Evolutionary conservation across 2,329 filamentous ascomycete genomes (phyloP).

Genomic region (Fusarium pseudocircinatum): DNA sequence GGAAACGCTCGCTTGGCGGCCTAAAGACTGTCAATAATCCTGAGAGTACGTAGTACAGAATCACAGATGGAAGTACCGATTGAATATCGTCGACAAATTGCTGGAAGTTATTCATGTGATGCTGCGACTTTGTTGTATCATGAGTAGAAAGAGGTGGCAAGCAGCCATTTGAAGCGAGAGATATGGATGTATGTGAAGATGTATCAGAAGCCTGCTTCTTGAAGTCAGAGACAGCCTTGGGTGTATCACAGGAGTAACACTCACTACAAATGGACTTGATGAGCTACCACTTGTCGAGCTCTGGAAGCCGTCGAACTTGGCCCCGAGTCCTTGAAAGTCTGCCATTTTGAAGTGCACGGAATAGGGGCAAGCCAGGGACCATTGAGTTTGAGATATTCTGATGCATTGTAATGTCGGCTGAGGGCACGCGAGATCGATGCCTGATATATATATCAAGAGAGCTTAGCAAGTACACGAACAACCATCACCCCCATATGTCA

Average conservation of each 20-base stretch:
- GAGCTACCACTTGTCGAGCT: constrained; percentile 38
- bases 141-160: constrained; percentile 38
- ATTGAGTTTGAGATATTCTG: neutral
- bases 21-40: constrained; percentile 16
- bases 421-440: neutral
- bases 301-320: constrained; percentile 39
- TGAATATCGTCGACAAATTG: constrained; percentile 38
- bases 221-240: constrained; percentile 14
- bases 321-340: constrained; percentile 36
- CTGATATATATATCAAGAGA: constrained; percentile 17
- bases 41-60: neutral
- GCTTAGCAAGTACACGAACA: neutral
- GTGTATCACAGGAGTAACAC: neutral
- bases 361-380: neutral
- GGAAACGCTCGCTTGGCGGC: constrained; percentile 40
- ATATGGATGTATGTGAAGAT: constrained; percentile 41
- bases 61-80: constrained; percentile 9
- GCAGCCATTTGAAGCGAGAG: constrained; percentile 34
- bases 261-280: constrained; percentile 41
- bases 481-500: neutral
- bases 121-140: constrained; percentile 41
- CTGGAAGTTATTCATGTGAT: constrained; percentile 39
- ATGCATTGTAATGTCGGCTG: neutral
- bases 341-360: constrained; percentile 19
- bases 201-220: constrained; percentile 39